These are phyloP conservation scores for Aleurites moluccanus DNA, from an alignment of 441 rosid species.

Conservation along the genomic window DNA sequence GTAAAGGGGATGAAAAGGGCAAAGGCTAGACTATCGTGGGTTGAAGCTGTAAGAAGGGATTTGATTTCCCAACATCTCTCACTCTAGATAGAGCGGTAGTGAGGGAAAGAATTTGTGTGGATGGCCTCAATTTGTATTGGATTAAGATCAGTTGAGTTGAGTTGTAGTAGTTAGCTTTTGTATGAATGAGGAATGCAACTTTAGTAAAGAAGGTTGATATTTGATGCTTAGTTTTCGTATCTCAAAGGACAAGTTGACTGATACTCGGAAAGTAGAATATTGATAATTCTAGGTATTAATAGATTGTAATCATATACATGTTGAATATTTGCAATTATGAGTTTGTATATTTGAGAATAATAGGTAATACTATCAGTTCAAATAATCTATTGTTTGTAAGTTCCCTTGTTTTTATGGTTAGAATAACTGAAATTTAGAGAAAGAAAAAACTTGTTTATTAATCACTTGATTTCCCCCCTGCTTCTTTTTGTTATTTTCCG, in stretches of 20 bases:
- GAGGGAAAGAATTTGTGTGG: not conserved
- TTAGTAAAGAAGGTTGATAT: not conserved
- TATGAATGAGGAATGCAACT: not conserved
- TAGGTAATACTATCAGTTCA: not conserved
- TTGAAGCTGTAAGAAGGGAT: not conserved
- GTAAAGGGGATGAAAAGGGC: not conserved
- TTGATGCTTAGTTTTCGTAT: conserved; percentile 2
- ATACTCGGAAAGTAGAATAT: not conserved
- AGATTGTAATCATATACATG: not conserved
- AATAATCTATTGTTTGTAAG: not conserved
- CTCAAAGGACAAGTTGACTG: not conserved
- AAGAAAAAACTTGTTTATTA: not conserved
- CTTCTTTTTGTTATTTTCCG: conserved; percentile 12
- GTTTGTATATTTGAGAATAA: not conserved
- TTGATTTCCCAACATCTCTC: not conserved
- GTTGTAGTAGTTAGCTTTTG: not conserved
- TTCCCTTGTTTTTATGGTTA: not conserved
- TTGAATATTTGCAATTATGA: not conserved
- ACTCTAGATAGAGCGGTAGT: not conserved
- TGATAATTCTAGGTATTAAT: not conserved
- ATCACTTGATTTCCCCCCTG: not conserved
- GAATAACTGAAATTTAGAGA: not conserved
- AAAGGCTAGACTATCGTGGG: not conserved
- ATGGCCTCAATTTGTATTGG: not conserved
- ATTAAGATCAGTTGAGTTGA: not conserved